Base-by-base conservation (phyloP, 108 stramenopile genomes). In the Cyclotella sp. region DNA sequence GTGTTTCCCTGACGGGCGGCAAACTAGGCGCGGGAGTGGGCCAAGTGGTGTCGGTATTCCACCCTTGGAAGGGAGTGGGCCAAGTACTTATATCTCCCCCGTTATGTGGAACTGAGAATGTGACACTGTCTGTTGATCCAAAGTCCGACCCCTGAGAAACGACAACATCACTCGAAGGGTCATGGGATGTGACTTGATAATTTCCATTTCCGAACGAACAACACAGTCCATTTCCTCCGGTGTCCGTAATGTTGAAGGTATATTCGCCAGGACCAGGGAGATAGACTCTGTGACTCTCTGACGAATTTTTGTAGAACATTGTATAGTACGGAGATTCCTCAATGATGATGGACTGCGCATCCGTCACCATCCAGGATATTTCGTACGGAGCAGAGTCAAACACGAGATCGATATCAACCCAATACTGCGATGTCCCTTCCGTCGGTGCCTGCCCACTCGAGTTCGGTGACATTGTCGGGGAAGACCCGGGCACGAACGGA, bases 331-430 rank as follows among this genome's bases (percentile, higher is more conserved):
- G 44, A 6, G 64, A 65, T 21, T 45, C 45, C 13, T 47, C 64
- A 47, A 65, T 65, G 11, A 65, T 26, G 24, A 21, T 47, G 5
- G 16, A 7, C 26, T 47, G 64, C 21, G 44, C 45, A 47, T 65
- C 46, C n/a, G 24, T 26, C 24, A 65, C 64, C 13, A 46, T 22
- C 64, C 64, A 65, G 2, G 44, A 45, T 34, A 65, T 18, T 47
- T 65, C 64, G 46, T 46, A 65, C 6, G 64, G 64, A 12, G 43
- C 45, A 47, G 64, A 28, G 46, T 65, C 64, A 65, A 65, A 65
- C 21, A 45, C 45, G 3, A 65, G 7, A 65, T 65, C 64, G 10
- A 65, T 65, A 47, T 65, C 64, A 2, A 65, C 26, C 64, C 64
- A 65, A 47, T 46, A 65, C 14, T 8, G 2, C 9, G 68, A 54